These are phyloP conservation scores for Arthrobotrys entomopaga DNA, from an alignment of 2,329 filamentous ascomycete genomes.

Conservation along the genomic window DNA sequence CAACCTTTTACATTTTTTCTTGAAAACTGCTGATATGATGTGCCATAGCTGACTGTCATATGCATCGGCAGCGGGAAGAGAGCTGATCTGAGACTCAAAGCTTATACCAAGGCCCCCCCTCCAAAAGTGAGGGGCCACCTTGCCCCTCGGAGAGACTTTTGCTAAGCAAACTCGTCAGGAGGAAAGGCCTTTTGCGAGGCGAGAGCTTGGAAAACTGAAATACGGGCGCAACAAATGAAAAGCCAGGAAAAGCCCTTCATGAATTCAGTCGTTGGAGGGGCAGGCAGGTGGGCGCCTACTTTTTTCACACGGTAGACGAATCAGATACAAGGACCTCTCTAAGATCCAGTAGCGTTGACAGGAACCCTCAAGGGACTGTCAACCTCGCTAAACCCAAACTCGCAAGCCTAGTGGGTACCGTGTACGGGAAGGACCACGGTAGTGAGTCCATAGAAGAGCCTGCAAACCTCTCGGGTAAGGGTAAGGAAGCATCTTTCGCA, in stretches of 20 bases:
- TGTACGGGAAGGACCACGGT: constrained; percentile 49
- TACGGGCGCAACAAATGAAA: constrained; percentile 48
- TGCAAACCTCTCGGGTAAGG: constrained; percentile 52
- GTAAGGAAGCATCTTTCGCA: constrained; percentile 49
- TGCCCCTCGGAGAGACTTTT: too few relatives aligned
- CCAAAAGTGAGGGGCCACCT: not conserved
- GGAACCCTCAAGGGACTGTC: constrained; percentile 28
- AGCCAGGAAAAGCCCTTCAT: constrained; percentile 32
- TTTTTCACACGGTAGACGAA: constrained; percentile 47
- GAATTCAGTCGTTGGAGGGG: too few relatives aligned
- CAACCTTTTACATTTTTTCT: not conserved
- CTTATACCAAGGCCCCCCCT: constrained; percentile 6
- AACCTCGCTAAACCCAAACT: constrained; percentile 55
- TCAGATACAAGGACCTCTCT: constrained; percentile 37
- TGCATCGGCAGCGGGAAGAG: constrained; percentile 50
- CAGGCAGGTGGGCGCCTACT: constrained; percentile 53
- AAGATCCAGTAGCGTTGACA: constrained; percentile 54
- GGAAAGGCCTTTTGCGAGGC: not conserved
- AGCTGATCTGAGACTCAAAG: constrained; percentile 53
- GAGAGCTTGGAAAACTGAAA: constrained; percentile 14
- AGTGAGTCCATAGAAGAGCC: constrained; percentile 43
- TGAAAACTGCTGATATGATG: constrained; percentile 3
- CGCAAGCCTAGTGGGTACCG: constrained; percentile 50
- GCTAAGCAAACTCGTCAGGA: not conserved
- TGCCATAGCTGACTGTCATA: constrained; percentile 34